Evolutionary conservation across 1,139 yeast species (phyloP), one percentile per base, ranked within the genome.

Genomic region (Nakaseomyces kungkrabaensis): DNA sequence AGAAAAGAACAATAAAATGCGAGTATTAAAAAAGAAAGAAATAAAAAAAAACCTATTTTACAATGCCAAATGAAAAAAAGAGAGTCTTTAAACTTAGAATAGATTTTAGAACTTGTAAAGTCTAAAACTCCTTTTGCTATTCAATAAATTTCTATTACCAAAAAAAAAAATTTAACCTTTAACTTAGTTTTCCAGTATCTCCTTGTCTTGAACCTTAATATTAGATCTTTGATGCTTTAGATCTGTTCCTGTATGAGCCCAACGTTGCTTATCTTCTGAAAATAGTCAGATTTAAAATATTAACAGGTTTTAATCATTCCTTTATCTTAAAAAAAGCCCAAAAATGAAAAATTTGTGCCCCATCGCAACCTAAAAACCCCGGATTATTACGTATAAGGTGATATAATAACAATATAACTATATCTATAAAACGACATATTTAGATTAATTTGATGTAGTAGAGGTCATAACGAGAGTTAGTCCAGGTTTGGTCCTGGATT

Each of bases 381-480:
- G 45, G 17, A 9, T 17, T 17, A 17, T 3, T 17, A 17, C 22
- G 22, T 17, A 17, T 17, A 17, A 17, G 22, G 22, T 17, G 22
- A 17, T 17, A 17, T 17, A 17, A 17, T 17, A 17, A 3, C 22
- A 17, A 17, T 17, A 17, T 17, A 17, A 17, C 3, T 17, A 17
- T 17, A 17, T 17, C 3, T 2, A 29, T 29, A 29, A 29, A 29
- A 10, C 10, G 7, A 29, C 10, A 29, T 29, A 10, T 29, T 10
- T 29, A 10, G 7, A 8, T 29, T 10, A 6, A 6, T 36, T 36
- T 36, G 7, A 36, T 36, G 22, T 33, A 43, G 22, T 43, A 43
- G 5, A 63, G 45, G 26, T 56, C 52, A 47, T 59, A 61, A 11
- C 67, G 50, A 1, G 67, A 59, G 3, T 43, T 7, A 4, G 26